A percentile compares a stretch with the other conserved stretches of the same genome.
phyloP scores from a whole-genome alignment of 2,329 filamentous ascomycete genomes.

The Exutisphaerella laricina region DNA sequence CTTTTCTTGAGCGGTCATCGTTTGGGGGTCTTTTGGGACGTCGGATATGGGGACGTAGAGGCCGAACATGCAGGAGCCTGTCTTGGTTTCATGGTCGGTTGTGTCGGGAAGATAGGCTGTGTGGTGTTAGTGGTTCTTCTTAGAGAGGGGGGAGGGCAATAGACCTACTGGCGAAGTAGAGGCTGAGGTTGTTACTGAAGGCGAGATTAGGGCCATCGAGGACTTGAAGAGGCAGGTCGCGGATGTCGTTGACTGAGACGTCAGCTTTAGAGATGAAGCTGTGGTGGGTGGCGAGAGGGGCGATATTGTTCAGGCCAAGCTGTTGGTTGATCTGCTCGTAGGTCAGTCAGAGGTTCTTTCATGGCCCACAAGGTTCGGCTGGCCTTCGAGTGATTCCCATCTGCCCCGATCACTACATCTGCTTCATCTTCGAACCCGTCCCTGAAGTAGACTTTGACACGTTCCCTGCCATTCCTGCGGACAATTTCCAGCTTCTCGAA shows the following conservation, averaged over 20 bases:
- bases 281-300: not conserved
- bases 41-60: not conserved
- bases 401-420: not conserved
- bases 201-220: not conserved
- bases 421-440: not conserved
- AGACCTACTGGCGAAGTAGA: not conserved
- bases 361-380: too few relatives aligned
- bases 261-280: not conserved
- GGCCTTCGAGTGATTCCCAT: not conserved
- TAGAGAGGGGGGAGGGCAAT: too few relatives aligned
- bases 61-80: conserved; percentile 5
- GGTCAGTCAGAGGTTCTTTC: too few relatives aligned
- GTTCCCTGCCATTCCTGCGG: not conserved
- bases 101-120: not conserved
- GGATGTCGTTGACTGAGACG: not conserved
- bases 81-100: not conserved
- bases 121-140: too few relatives aligned
- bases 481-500: not conserved
- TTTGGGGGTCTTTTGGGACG: not conserved
- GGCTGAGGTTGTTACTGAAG: not conserved
- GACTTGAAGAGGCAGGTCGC: not conserved
- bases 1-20: not conserved
- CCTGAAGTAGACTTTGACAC: not conserved
- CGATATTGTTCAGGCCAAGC: conserved; percentile 1
- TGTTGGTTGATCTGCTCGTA: not conserved